Percentiles rank a stretch among this genome's conserved stretches.
These are phyloP conservation scores for Ogataea populi-albae DNA, from an alignment of 805 yeast species.

Conservation along the genomic window DNA sequence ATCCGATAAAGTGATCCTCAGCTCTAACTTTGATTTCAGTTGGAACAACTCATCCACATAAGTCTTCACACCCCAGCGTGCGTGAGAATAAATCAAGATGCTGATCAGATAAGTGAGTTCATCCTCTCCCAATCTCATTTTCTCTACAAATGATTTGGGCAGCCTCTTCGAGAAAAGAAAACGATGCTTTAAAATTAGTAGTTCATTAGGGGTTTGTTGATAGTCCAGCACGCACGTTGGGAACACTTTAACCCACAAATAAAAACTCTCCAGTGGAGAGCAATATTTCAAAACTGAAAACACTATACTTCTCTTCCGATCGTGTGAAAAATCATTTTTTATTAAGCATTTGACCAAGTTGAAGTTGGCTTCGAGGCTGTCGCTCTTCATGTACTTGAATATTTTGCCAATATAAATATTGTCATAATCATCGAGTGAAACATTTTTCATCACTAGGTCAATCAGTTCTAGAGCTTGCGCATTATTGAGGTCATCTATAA, in stretches of 20 bases:
- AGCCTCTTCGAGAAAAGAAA: constrained; percentile 9
- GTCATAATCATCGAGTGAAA: constrained; percentile 7
- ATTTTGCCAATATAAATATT: constrained; percentile 6
- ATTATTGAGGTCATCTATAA: constrained; percentile 2
- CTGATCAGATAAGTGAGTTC: constrained; percentile 15
- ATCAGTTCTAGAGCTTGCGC: constrained; percentile 3
- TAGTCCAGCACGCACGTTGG: constrained; percentile 7
- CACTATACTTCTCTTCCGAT: constrained; percentile 5
- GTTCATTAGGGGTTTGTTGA: constrained; percentile 8
- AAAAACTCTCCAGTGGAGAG: constrained; percentile 6
- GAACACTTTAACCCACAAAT: constrained; percentile 11
- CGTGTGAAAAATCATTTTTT: constrained; percentile 2
- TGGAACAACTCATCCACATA: constrained; percentile 11
- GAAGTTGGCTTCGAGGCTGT: constrained; percentile 3
- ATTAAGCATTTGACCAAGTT: constrained; percentile 5
- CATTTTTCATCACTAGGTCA: background rate
- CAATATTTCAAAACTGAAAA: constrained; percentile 10
- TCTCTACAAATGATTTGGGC: constrained; percentile 10
- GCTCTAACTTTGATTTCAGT: constrained; percentile 8
- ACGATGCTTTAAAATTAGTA: constrained; percentile 14
- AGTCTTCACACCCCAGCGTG: constrained; percentile 23
- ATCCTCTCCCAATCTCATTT: constrained; percentile 4
- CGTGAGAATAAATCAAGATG: constrained; percentile 18
- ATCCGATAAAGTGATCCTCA: constrained; percentile 16
- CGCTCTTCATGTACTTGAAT: constrained; percentile 4